These are phyloP conservation scores for Erodium texanum DNA, from an alignment of 441 rosid genomes.

Conservation along the genomic window DNA sequence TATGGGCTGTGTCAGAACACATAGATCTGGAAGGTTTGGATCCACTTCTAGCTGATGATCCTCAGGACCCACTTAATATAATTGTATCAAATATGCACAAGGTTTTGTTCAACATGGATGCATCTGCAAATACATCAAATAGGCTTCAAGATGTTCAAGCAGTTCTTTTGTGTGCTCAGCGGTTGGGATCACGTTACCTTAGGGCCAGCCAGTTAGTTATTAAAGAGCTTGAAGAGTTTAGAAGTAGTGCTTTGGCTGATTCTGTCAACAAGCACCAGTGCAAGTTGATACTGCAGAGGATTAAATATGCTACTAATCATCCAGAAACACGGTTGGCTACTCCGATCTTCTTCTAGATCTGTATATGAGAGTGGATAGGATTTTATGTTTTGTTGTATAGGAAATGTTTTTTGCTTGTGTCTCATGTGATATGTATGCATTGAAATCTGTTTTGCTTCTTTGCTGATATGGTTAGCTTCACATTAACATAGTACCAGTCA, in stretches of 20 bases:
- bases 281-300: slow-evolving; percentile 87
- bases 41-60: slow-evolving; percentile 99
- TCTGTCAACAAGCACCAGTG: slow-evolving; percentile 92
- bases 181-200: slow-evolving; percentile 80
- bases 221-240: slow-evolving; percentile 94
- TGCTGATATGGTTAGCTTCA: neutral
- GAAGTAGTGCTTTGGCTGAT: slow-evolving; percentile 68
- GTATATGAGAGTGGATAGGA: slow-evolving; percentile 4
- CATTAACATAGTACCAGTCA: neutral
- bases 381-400: slow-evolving; percentile 4
- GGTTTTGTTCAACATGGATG: slow-evolving; percentile 72
- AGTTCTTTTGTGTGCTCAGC: slow-evolving; percentile 78
- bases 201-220: slow-evolving; percentile 74
- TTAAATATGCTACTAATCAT: slow-evolving; percentile 62
- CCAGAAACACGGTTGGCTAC: slow-evolving; percentile 65
- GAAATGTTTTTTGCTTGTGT: neutral
- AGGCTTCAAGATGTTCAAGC: slow-evolving; percentile 96
- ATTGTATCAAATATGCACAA: slow-evolving; percentile 75
- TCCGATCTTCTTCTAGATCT: neutral
- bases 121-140: slow-evolving; percentile 69
- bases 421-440: neutral
- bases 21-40: slow-evolving; percentile 92
- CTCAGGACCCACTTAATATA: slow-evolving; percentile 83
- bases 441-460: slow-evolving; percentile 2
- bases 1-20: slow-evolving; percentile 92